Evolutionary conservation across 331 rosid genomes (phyloP).

Genomic region (Stylosanthes scabra): DNA sequence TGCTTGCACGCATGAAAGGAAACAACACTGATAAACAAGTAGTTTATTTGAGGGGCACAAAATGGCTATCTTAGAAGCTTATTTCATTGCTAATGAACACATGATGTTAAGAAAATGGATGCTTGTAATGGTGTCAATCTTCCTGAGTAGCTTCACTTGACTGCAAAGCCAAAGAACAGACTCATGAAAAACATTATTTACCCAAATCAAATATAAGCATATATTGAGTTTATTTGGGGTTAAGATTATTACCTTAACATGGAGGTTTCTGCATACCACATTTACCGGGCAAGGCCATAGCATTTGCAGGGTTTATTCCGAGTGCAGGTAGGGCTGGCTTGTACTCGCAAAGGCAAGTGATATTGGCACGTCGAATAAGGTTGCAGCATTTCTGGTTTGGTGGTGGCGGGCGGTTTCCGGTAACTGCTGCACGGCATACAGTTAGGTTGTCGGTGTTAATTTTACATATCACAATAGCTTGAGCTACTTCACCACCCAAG

Average conservation of each 20-base stretch:
- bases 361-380: constrained; percentile 47
- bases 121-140: constrained; percentile 20
- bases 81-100: constrained; percentile 34
- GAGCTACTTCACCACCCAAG: constrained; percentile 27
- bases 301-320: constrained; percentile 49
- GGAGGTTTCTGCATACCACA: constrained; percentile 53
- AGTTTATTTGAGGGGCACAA: constrained; percentile 25
- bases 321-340: constrained; percentile 41
- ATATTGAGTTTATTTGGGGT: constrained; percentile 4
- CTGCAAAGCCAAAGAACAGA: constrained; percentile 30
- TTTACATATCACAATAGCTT: constrained; percentile 45
- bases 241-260: constrained; percentile 47
- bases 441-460: constrained; percentile 43
- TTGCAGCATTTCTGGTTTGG: constrained; percentile 55
- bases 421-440: constrained; percentile 56
- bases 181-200: constrained; percentile 12
- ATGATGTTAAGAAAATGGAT: constrained; percentile 15
- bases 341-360: constrained; percentile 58
- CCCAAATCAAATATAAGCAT: constrained; percentile 5
- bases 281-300: constrained; percentile 57
- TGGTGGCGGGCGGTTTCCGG: constrained; percentile 43
- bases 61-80: constrained; percentile 19
- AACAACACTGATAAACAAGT: constrained; percentile 13
- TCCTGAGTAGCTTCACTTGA: constrained; percentile 32
- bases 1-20: constrained; percentile 17